Base-by-base conservation (phyloP, 495 filamentous ascomycete genomes). In the Aspergillus saccharolyticus region DNA sequence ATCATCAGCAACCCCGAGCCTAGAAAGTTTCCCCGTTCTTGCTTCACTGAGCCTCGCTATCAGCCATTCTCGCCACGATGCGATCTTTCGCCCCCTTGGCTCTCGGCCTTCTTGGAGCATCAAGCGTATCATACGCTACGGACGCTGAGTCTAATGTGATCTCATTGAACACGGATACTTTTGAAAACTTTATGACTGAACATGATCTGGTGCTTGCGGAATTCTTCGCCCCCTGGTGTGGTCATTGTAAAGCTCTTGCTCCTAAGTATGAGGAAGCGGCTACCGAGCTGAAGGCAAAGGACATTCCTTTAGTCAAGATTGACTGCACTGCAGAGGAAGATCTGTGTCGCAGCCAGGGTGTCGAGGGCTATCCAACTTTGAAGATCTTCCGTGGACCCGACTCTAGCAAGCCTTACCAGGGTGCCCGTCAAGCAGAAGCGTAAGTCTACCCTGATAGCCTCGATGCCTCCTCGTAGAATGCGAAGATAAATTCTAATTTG, bases 201-300 rank as follows among this genome's bases (percentile, higher is more conserved):
- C 85, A 97, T 69, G 85, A 88, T 63, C 80, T 97, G 54, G 94
- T 99, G 45, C 83, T 99, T 60, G 83, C 96, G 56, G 94, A 99
- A 79, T 99, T 96, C 82, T 99, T 95, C 73, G 94, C 94, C 21
- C 95, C 95, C 44, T 97, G 94, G 95, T 99, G 95, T 71, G 94
- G 94, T 63, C 94, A 98, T 83, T 98, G 94, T 88, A 98, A 98
- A 81, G 88, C 90, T 60, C 78, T 94, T 28, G 89, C 89, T 45
- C 89, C 89, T 58, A 90, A 94, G 78, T 94, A 93, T 69, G 90
- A 95, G 62, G 89, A 94, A 70, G 94, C 94, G 44, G 94, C 94
- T 16, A 96, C 91, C 0, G 85, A 87, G 44, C 78, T 99, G 62
- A 99, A 97, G 80, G 87, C 89, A 76, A 99, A 97, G 83, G 79